Evolutionary conservation across 768 basidiomycete genomes (phyloP), one percentile per base, ranked within the genome.

Genomic region (Termitomyces sp.): DNA sequence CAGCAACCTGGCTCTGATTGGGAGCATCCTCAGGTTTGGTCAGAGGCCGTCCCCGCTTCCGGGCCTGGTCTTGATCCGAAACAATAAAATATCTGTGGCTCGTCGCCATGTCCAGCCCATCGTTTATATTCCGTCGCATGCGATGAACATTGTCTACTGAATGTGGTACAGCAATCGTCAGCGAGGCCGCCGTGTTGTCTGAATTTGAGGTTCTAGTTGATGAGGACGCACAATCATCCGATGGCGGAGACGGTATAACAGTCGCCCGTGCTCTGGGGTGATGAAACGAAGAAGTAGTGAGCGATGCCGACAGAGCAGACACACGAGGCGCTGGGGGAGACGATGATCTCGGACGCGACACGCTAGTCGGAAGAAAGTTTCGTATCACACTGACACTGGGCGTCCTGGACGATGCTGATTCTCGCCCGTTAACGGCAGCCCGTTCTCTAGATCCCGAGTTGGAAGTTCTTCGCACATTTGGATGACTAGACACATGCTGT

Each of bases 251-350:
- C 13, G 67, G 60, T 8, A 61, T 38, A 20, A 53, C 63, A 22
- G 66, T 66, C 46, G 61, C 52, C 26, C 38, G 35, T 40, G 52
- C 73, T 56, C 69, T 77, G 5, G 82, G 79, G 63, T 82, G 75
- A 58, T 86, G 79, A 62, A 88, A 83, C 16, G 73, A 72, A 20
- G 86, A 77, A 22, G 80, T 80, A 6, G 78, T 83, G 45, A 90
- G 74, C 35, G 88, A 89, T n/a, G 81, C 82, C 20, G 88, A 90
- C 44, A 91, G 79, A 6, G 85, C 82, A 53, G 88, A 91, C 33
- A 77, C 60, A 51, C 76, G 74, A 32, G 77, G 73, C 28, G 69
- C 64, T 28, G 75, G 68, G 6, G 80, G 66, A 35, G 78, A 66
- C 3, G 65, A 66, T n/a, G 73, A 64, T 52, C 71, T 65, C 36